Conservation (phyloP, 768 basidiomycete species). For the Tubosaeta sp. region DNA sequence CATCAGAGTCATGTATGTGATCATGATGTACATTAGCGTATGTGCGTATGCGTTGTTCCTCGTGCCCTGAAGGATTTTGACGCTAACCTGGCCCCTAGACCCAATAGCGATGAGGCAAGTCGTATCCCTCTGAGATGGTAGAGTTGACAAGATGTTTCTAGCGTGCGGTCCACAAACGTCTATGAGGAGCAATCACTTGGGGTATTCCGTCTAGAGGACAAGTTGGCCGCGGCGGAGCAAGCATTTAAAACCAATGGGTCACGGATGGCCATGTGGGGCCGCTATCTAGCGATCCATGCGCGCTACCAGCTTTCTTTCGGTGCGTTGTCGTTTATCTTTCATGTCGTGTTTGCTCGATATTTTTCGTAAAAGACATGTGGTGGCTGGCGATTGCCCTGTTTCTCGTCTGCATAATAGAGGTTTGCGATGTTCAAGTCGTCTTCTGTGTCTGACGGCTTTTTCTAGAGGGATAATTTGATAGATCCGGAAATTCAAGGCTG, state of each 20-base stretch:
- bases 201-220: slow-evolving; percentile 54
- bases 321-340: slow-evolving; percentile 29
- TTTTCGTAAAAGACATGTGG: slow-evolving; percentile 80
- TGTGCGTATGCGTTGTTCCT: slow-evolving; percentile 45
- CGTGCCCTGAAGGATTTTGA: neutral
- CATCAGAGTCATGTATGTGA: slow-evolving; percentile 71
- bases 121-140: neutral
- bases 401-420: slow-evolving; percentile 91
- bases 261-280: slow-evolving; percentile 66
- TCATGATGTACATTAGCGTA: slow-evolving; percentile 92
- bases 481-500: slow-evolving; percentile 51
- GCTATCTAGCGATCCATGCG: slow-evolving; percentile 77
- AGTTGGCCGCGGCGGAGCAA: slow-evolving; percentile 43
- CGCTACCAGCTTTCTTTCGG: slow-evolving; percentile 89
- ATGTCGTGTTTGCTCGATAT: neutral
- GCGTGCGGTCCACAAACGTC: slow-evolving; percentile 88
- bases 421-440: slow-evolving; percentile 27
- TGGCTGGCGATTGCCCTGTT: slow-evolving; percentile 85
- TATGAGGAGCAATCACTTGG: slow-evolving; percentile 94
- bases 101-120: slow-evolving; percentile 76
- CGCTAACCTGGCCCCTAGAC: slow-evolving; percentile 37
- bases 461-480: slow-evolving; percentile 56
- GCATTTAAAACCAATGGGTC: slow-evolving; percentile 42
- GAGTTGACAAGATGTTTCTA: slow-evolving; percentile 22
- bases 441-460: neutral